Conservation (phyloP, 2,329 filamentous ascomycete species). For the Diaporthe longicolla region DNA sequence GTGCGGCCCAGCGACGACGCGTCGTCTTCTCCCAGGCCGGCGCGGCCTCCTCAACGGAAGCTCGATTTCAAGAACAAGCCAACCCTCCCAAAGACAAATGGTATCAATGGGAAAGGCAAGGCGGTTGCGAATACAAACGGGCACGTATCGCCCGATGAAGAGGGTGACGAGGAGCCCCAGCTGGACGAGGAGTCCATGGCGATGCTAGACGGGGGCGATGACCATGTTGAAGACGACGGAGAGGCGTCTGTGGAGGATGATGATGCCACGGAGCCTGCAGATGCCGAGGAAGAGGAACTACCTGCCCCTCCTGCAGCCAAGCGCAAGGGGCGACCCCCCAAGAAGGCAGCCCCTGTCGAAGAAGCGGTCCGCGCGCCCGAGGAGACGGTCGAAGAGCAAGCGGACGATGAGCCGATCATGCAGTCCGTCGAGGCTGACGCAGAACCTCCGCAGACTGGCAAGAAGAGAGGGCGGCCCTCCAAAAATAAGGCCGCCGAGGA, state of each 20-base stretch:
- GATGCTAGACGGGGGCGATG: conserved; percentile 52
- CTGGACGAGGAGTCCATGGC: conserved; percentile 46
- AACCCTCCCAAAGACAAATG: conserved; percentile 51
- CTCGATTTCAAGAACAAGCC: conserved; percentile 64
- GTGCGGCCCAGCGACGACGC: conserved; percentile 49
- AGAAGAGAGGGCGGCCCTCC: conserved; percentile 46
- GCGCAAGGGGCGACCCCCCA: conserved; percentile 36
- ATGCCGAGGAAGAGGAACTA: conserved; percentile 46
- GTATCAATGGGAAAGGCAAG: conserved; percentile 45
- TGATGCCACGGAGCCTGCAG: conserved; percentile 37
- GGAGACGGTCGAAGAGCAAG: conserved; percentile 45
- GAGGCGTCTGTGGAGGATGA: conserved; percentile 44
- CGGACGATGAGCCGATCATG: conserved; percentile 28
- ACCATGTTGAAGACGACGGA: conserved; percentile 53
- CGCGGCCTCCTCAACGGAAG: conserved; percentile 64
- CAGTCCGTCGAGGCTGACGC: conserved; percentile 46
- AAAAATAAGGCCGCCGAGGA: conserved; percentile 45
- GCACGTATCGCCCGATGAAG: conserved; percentile 41
- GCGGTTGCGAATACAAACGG: conserved; percentile 41
- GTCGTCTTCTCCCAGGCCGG: conserved; percentile 46
- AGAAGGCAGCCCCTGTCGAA: conserved; percentile 39
- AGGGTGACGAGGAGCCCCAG: conserved; percentile 49
- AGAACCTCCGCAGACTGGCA: conserved; percentile 38
- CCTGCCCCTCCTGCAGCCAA: conserved; percentile 38
- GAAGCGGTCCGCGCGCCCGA: conserved; percentile 27